Evolutionary conservation across 176 grass and related monocot species (phyloP).

Genomic region (maize (Zea mays)): DNA sequence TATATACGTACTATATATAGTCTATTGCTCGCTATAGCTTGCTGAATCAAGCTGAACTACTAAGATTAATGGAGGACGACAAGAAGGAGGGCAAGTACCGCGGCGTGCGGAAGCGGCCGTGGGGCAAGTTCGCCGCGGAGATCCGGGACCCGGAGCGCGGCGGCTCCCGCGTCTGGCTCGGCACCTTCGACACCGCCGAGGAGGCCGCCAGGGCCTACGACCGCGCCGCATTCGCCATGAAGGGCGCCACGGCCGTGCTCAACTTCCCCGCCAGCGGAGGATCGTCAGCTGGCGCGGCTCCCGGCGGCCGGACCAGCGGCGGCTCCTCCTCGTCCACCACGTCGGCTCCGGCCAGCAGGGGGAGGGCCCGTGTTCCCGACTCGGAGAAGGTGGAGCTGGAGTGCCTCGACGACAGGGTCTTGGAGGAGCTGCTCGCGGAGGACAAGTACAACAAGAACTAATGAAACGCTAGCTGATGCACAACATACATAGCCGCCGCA

Average conservation of each 20-base stretch:
- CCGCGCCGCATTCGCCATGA: slow-evolving; percentile 66
- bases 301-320: slow-evolving; percentile 23
- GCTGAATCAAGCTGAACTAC: too few relatives aligned
- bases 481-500: too few relatives aligned
- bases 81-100: slow-evolving; percentile 66
- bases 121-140: slow-evolving; percentile 81
- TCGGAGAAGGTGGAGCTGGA: slow-evolving; percentile 62
- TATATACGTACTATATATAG: too few relatives aligned
- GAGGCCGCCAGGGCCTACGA: slow-evolving; percentile 79
- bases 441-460: slow-evolving; percentile 34
- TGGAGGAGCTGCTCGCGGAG: slow-evolving; percentile 59
- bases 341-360: slow-evolving; percentile 18
- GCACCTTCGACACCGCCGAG: slow-evolving; percentile 81
- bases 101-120: slow-evolving; percentile 75
- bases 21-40: not conserved
- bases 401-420: slow-evolving; percentile 60
- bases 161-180: slow-evolving; percentile 69
- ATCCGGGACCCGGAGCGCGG: slow-evolving; percentile 72
- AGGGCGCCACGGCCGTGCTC: slow-evolving; percentile 65
- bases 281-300: not conserved
- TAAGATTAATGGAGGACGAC: slow-evolving; percentile 39
- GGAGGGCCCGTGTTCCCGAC: not conserved
- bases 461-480: too few relatives aligned
- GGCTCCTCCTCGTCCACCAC: slow-evolving; percentile 34
- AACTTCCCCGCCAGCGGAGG: slow-evolving; percentile 50